Evolutionary conservation across 495 filamentous ascomycete species (phyloP).

Genomic region (Xylaria telfairii): DNA sequence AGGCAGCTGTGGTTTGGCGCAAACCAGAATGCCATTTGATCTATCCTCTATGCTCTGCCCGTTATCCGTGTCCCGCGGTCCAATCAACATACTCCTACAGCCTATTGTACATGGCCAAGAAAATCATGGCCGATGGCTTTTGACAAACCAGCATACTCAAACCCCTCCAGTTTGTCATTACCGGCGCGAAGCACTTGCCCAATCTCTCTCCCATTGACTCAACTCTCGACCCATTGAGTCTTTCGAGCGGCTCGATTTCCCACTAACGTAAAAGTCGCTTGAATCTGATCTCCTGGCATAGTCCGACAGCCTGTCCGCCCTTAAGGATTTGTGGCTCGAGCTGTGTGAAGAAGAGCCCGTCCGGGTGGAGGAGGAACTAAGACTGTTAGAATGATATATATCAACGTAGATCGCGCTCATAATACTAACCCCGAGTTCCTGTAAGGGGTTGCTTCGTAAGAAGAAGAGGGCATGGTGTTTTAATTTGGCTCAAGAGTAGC

Average conservation of each 20-base stretch:
- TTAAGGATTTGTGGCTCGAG: not conserved
- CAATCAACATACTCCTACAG: not conserved
- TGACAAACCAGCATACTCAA: not conserved
- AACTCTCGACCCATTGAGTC: not conserved
- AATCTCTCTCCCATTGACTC: constrained; percentile 9
- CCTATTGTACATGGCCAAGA: constrained; percentile 15
- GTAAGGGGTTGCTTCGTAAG: not conserved
- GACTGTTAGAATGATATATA: not conserved
- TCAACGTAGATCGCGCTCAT: not conserved
- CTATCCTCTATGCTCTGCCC: constrained; percentile 7
- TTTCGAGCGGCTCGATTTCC: not conserved
- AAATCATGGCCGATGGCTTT: constrained; percentile 6
- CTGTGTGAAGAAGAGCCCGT: not conserved
- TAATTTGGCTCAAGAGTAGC: not conserved
- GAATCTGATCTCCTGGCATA: not conserved
- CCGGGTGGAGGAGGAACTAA: constrained; percentile 4
- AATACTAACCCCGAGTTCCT: constrained; percentile 7
- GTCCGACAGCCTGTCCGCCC: not conserved
- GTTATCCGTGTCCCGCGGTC: constrained; percentile 4
- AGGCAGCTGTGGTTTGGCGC: not conserved
- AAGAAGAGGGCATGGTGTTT: constrained; percentile 13
- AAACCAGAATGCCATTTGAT: constrained; percentile 16
- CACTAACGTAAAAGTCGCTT: constrained; percentile 11
- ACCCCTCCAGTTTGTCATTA: constrained; percentile 11
- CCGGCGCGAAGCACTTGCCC: constrained; percentile 4